Evolutionary conservation across 495 filamentous ascomycete genomes (phyloP).

Genomic region (Hypoxylon fuscum): DNA sequence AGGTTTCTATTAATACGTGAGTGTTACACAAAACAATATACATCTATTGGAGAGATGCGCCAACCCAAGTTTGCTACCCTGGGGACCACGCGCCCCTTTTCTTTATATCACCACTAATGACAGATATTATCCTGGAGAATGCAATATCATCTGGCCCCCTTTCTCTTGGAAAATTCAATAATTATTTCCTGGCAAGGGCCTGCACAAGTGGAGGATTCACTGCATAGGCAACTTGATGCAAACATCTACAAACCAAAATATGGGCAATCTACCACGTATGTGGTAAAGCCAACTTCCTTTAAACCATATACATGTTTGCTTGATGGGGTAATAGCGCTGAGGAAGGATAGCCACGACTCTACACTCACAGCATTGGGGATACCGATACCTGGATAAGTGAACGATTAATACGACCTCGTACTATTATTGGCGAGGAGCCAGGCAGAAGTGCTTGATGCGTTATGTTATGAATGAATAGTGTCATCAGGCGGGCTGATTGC

Average conservation of each 20-base stretch:
- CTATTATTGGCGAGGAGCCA: constrained; percentile 9
- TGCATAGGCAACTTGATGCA: constrained; percentile 40
- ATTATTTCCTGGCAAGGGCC: constrained; percentile 10
- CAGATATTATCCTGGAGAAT: constrained; percentile 9
- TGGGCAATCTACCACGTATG: constrained; percentile 57
- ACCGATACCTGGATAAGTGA: constrained; percentile 2
- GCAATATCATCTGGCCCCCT: background rate
- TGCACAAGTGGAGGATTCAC: constrained; percentile 14
- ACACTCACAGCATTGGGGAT: constrained; percentile 34
- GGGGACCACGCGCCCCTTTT: constrained; percentile 41
- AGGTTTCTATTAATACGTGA: too few relatives aligned
- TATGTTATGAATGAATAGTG: constrained; percentile 50
- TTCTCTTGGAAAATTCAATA: background rate
- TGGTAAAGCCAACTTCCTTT: constrained; percentile 30
- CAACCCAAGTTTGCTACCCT: too few relatives aligned
- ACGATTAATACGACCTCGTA: constrained; percentile 12
- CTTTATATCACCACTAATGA: constrained; percentile 25
- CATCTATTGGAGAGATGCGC: too few relatives aligned
- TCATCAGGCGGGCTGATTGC: constrained; percentile 55
- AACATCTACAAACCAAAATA: constrained; percentile 64
- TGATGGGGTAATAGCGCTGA: background rate
- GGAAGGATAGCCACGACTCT: constrained; percentile 55
- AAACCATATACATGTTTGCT: background rate
- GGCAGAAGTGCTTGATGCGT: constrained; percentile 13
- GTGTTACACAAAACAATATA: too few relatives aligned